Evolutionary conservation across 2,329 filamentous ascomycete genomes (phyloP).

Genomic region (Fusarium avenaceum): DNA sequence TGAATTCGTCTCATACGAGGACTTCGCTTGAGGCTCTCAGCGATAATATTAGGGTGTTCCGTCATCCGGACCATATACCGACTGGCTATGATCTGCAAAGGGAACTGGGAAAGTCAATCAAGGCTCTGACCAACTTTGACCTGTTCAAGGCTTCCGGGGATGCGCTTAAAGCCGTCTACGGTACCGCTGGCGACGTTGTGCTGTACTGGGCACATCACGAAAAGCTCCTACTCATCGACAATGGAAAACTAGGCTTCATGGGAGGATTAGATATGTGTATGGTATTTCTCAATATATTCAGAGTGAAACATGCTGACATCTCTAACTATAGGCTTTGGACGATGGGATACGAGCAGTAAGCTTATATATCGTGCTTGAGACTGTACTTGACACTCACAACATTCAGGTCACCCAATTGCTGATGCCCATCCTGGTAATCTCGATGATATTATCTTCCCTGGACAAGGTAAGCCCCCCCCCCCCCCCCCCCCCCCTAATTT

Average conservation of each 20-base stretch:
- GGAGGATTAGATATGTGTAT: constrained; percentile 86
- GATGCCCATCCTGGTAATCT: constrained; percentile 85
- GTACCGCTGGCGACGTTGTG: constrained; percentile 83
- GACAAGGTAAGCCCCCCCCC: constrained; percentile 71
- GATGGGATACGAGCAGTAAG: constrained; percentile 85
- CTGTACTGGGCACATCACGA: constrained; percentile 96
- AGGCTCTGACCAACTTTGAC: constrained; percentile 64
- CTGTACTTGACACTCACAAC: constrained; percentile 24
- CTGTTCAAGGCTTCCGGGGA: constrained; percentile 77
- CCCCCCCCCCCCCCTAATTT: too few species aligned
- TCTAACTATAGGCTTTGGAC: constrained; percentile 73
- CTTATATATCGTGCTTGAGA: background rate
- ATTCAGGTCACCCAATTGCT: constrained; percentile 77
- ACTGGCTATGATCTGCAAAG: constrained; percentile 76
- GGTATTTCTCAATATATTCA: constrained; percentile 17
- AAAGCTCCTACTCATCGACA: constrained; percentile 87
- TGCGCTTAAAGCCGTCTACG: constrained; percentile 83
- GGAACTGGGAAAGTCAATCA: constrained; percentile 74
- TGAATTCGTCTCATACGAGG: constrained; percentile 54
- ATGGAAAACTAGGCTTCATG: constrained; percentile 83
- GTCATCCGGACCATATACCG: constrained; percentile 89
- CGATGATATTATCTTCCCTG: constrained; percentile 83
- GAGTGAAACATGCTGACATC: constrained; percentile 38
- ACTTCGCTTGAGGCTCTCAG: constrained; percentile 25
- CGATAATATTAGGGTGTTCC: constrained; percentile 73